Evolutionary conservation across 768 basidiomycete species (phyloP).

Genomic region (Pleurotus djamor): DNA sequence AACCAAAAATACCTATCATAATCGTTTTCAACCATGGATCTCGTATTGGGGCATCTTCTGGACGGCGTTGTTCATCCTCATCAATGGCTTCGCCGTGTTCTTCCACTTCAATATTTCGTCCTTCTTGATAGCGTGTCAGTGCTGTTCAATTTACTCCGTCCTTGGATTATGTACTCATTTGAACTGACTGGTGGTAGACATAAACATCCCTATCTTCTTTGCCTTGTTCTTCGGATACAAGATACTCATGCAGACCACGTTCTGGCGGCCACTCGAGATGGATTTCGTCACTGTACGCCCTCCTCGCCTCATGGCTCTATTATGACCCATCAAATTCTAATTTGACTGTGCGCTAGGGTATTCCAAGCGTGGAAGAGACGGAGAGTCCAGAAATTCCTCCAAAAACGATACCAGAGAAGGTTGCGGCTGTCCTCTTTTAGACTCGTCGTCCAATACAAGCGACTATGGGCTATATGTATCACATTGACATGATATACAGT

Average conservation of each 20-base stretch:
- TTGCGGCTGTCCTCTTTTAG: not conserved
- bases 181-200: slow-evolving; percentile 12
- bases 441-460: no score
- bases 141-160: no score
- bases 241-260: slow-evolving; percentile 28
- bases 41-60: slow-evolving; percentile 72
- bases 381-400: not conserved
- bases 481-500: no score
- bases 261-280: slow-evolving; percentile 61
- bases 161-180: no score
- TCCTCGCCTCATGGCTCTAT: no score
- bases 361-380: not conserved
- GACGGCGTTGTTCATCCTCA: slow-evolving; percentile 55
- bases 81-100: slow-evolving; percentile 58
- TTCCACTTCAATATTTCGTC: slow-evolving; percentile 54
- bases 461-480: no score
- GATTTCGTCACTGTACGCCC: slow-evolving; percentile 59
- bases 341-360: not conserved
- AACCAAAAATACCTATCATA: slow-evolving; percentile 59
- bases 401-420: not conserved
- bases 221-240: slow-evolving; percentile 41
- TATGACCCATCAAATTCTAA: not conserved
- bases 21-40: slow-evolving; percentile 61
- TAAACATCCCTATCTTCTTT: slow-evolving; percentile 45
- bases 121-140: slow-evolving; percentile 41